Percentiles rank a stretch among this genome's conserved stretches.
phyloP scores from a whole-genome alignment of 179 eudicot species.

The Beta corolliflora region DNA sequence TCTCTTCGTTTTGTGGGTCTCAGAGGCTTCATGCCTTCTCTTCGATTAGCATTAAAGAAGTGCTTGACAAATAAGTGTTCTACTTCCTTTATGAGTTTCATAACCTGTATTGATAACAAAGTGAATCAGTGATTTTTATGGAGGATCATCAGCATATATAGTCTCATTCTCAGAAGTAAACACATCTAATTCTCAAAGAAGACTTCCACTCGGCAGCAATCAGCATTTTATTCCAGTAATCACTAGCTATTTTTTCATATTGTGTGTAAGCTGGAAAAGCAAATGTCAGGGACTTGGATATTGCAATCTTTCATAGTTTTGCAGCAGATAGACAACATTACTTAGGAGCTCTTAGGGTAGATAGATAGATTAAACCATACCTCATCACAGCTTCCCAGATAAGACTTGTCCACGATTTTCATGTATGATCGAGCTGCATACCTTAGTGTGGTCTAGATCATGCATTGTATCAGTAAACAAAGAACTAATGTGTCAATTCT shows the following conservation, averaged over 20 bases:
- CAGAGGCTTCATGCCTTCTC: conserved; percentile 70
- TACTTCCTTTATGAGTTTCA: conserved; percentile 54
- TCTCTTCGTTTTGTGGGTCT: conserved; percentile 58
- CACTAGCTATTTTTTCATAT: not conserved
- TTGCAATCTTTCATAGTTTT: not conserved
- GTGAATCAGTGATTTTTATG: not conserved
- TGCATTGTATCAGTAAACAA: conserved; percentile 25
- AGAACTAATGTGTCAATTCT: not conserved
- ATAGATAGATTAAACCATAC: conserved; percentile 33
- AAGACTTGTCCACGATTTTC: conserved; percentile 71
- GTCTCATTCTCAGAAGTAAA: not conserved
- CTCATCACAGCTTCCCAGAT: conserved; percentile 65
- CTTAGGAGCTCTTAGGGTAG: not conserved
- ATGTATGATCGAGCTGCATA: conserved; percentile 64
- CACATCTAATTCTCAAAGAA: not conserved
- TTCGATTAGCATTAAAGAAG: conserved; percentile 63
- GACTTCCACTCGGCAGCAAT: not conserved
- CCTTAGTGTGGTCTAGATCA: conserved; percentile 58
- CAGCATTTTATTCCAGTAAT: too few relatives aligned
- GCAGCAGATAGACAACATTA: not conserved
- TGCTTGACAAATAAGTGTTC: conserved; percentile 64
- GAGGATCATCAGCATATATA: not conserved
- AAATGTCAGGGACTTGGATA: too few relatives aligned
- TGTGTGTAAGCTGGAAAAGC: too few relatives aligned
- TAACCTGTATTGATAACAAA: conserved; percentile 46